Evolutionary conservation across 306 rosid species (phyloP).

Genomic region (Lathyrus aphaca): DNA sequence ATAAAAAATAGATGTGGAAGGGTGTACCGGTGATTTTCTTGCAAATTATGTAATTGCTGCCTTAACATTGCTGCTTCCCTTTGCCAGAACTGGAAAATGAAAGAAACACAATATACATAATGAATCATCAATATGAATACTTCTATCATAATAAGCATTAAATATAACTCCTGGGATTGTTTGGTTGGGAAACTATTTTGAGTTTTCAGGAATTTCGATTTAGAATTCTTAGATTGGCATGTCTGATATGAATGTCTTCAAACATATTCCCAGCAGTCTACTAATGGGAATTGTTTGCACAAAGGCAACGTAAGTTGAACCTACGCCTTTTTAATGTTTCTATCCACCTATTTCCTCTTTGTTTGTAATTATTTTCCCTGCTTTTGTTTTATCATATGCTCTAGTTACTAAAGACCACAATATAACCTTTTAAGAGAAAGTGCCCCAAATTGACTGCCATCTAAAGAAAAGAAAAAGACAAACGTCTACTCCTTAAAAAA

Average conservation of each 20-base stretch:
- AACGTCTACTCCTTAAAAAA: too few species aligned
- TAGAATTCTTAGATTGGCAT: not conserved
- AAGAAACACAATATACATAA: constrained; percentile 22
- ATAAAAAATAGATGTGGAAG: not conserved
- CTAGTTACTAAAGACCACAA: not conserved
- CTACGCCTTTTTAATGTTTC: not conserved
- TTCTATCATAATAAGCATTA: constrained; percentile 20
- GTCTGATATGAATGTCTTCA: not conserved
- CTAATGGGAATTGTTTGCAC: not conserved
- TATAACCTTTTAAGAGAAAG: too few species aligned
- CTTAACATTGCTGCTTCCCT: constrained; percentile 80
- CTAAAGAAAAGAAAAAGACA: not conserved
- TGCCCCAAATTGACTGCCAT: too few species aligned
- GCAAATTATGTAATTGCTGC: constrained; percentile 79
- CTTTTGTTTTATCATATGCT: not conserved
- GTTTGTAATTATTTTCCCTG: not conserved
- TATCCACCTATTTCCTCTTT: not conserved
- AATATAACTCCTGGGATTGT: not conserved
- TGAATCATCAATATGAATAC: constrained; percentile 17
- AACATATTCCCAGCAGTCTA: not conserved
- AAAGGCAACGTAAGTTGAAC: not conserved
- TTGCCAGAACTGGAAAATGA: constrained; percentile 76
- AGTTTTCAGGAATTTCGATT: not conserved
- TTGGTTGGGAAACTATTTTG: not conserved
- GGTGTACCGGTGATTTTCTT: constrained; percentile 78